phyloP scores from a whole-genome alignment of 1,284 basidiomycete species.

The Fistulinella cinereoalba region DNA sequence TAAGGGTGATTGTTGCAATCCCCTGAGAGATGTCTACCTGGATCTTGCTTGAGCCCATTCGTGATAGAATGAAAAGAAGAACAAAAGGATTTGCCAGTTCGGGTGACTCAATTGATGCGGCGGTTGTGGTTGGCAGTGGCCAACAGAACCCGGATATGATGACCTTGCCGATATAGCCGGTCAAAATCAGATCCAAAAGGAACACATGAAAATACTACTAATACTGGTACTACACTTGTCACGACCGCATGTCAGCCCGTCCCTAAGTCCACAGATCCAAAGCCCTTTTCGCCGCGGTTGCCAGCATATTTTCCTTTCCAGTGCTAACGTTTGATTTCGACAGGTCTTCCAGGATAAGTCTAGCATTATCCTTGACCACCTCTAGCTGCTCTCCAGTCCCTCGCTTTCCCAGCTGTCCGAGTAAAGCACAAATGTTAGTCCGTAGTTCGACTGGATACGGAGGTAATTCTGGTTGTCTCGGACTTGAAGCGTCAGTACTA shows the following conservation, averaged over 20 bases:
- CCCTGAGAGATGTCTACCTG: conserved; percentile 49
- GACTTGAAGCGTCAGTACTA: conserved; percentile 26
- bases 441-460: conserved; percentile 65
- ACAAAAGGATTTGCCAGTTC: too few species aligned
- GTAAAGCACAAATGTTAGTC: conserved; percentile 67
- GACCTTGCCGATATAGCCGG: conserved; percentile 14
- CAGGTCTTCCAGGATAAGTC: conserved; percentile 52
- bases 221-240: neutral
- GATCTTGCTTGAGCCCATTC: conserved; percentile 38
- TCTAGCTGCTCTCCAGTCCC: conserved; percentile 46
- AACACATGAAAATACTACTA: conserved; percentile 1
- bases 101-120: too few species aligned
- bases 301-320: conserved; percentile 47
- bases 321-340: conserved; percentile 29
- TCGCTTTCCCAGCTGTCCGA: conserved; percentile 60
- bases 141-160: neutral
- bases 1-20: conserved; percentile 68
- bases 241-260: neutral
- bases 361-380: conserved; percentile 48
- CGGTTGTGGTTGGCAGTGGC: too few species aligned
- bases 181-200: neutral
- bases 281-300: conserved; percentile 42
- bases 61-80: neutral
- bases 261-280: conserved; percentile 45
- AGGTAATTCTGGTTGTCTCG: conserved; percentile 37